Base-by-base conservation (phyloP, 202 grass and related monocot genomes). In the Miscanthus sacchariflorus region DNA sequence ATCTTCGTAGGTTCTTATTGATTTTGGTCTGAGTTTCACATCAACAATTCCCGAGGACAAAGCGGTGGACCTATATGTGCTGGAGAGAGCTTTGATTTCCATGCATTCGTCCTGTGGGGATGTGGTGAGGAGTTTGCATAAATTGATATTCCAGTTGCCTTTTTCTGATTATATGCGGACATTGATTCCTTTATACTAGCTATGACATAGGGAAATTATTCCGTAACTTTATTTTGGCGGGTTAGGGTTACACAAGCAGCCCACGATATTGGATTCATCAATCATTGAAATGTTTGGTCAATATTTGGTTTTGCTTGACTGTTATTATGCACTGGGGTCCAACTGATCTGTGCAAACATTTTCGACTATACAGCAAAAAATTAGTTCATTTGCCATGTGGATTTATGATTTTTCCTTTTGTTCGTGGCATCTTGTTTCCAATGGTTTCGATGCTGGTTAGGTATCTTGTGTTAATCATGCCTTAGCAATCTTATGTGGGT, bases 71-170 rank as follows among this genome's bases (percentile, higher is more conserved):
- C 56, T 98, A 13, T 98, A 98, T 89, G 93, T 98, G 72, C 83
- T 98, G n/a, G 96, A 98, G 89, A 96, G 96, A 94, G 96, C 94
- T 77, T 90, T 98, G 74, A 71, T 98, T 84, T 95, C 96, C 25
- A 98, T 96, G 96, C 96, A 98, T 92, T 98, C 96, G 3, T 98
- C 96, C 46, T 96, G 94, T 79, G 94, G 92, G 33, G 86, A 91
- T 71, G 91, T 98, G 87, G 96, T 98, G 92, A 90, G 89, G 52
- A 50, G 28, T 84, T 83, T 49, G 36, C 66, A 17, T 78, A 59
- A 69, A 83, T 71, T 70, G 28, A 69, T 35, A 28, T 9, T 81
- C 40, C 12, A 45, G 14, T 80, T 81, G 5, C n/a, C 56, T n/a
- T 68, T 74, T 74, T 72, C 21, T 74, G 19, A 42, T 45, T 75